Conservation (phyloP, 768 basidiomycete genomes). For the Leccinum subgranulosum region DNA sequence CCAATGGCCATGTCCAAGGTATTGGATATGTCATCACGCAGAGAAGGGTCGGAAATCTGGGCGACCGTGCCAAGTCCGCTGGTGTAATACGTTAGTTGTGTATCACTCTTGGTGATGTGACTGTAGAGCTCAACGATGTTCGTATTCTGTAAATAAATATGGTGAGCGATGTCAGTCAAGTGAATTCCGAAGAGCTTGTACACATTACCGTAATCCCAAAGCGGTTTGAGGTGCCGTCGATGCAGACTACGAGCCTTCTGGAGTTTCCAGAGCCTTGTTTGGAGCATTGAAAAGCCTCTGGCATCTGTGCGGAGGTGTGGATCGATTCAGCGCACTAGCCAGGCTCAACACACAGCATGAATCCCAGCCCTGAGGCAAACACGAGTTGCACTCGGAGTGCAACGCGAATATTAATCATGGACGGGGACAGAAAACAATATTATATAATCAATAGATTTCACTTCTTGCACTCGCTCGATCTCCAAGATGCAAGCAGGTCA, state of each 20-base stretch:
- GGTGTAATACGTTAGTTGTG: constrained; percentile 39
- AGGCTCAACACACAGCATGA: no score
- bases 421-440: no score
- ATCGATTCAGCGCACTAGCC: no score
- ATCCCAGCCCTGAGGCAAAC: no score
- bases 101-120: constrained; percentile 31
- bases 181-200: not conserved
- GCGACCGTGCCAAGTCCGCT: constrained; percentile 40
- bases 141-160: constrained; percentile 29
- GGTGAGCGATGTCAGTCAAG: not conserved
- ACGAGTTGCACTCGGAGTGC: no score
- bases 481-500: not conserved
- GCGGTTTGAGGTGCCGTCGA: constrained; percentile 41
- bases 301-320: no score
- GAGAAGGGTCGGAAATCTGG: constrained; percentile 17
- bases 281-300: constrained; percentile 11
- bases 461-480: no score
- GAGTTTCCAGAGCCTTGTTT: not conserved
- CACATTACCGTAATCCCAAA: constrained; percentile 31
- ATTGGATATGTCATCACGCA: constrained; percentile 19
- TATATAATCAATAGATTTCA: no score
- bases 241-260: constrained; percentile 31
- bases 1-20: constrained; percentile 35
- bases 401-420: no score
- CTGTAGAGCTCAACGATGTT: constrained; percentile 40